phyloP scores from a whole-genome alignment of 164 flowering plant species.

The Berberis vulgaris region DNA sequence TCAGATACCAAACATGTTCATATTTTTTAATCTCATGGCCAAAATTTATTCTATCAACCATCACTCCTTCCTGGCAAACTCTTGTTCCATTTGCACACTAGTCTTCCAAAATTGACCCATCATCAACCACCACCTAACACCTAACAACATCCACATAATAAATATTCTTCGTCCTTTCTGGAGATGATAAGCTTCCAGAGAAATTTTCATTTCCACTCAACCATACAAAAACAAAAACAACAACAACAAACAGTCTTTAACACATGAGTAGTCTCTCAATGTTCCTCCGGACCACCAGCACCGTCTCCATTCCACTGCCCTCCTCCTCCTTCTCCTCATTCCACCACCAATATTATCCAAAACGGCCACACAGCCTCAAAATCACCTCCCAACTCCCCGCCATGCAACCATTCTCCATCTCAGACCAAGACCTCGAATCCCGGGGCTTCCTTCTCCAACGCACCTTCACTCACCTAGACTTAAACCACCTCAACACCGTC shows the following conservation, averaged over 20 bases:
- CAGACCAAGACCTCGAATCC: slow-evolving; percentile 56
- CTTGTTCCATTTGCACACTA: too few relatives aligned
- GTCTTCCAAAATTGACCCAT: too few relatives aligned
- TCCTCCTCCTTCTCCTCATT: slow-evolving; percentile 7
- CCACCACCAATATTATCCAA: slow-evolving; percentile 5
- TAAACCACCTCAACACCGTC: slow-evolving; percentile 74
- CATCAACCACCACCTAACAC: too few relatives aligned
- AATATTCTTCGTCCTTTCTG: too few relatives aligned
- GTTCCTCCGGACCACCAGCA: slow-evolving; percentile 25
- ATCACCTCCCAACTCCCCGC: slow-evolving; percentile 13
- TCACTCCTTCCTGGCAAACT: too few relatives aligned
- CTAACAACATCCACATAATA: too few relatives aligned
- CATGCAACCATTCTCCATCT: slow-evolving; percentile 27
- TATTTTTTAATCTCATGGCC: too few relatives aligned
- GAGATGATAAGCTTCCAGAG: too few relatives aligned
- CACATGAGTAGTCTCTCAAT: slow-evolving; percentile 8
- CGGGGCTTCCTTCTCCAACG: slow-evolving; percentile 76
- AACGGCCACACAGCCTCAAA: slow-evolving; percentile 9
- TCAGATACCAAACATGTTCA: too few relatives aligned
- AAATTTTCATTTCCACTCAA: too few relatives aligned
- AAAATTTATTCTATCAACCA: too few relatives aligned
- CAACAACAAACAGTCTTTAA: neutral
- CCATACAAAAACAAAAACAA: too few relatives aligned
- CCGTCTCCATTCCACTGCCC: slow-evolving; percentile 5
- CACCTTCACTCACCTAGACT: slow-evolving; percentile 42